Conservation (phyloP, 1,139 yeast genomes). For the Zygosaccharomyces sapae region DNA sequence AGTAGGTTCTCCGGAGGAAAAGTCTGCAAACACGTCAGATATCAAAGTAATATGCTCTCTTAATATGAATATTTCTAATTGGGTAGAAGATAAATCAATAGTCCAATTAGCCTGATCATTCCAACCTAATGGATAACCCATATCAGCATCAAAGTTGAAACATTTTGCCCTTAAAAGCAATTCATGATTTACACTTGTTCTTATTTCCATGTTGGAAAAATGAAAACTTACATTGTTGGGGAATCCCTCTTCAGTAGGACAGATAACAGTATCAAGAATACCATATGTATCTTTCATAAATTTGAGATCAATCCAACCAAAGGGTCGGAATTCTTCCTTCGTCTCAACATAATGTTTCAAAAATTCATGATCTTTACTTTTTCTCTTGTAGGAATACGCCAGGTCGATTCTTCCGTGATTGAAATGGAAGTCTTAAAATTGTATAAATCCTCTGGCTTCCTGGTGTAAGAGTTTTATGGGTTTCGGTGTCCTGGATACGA, state of each 20-base stretch:
- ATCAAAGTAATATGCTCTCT: conserved; percentile 76
- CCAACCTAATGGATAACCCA: conserved; percentile 76
- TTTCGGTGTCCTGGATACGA: conserved; percentile 53
- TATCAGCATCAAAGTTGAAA: conserved; percentile 52
- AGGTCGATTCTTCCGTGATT: conserved; percentile 57
- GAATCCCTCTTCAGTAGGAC: conserved; percentile 58
- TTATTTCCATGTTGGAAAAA: conserved; percentile 57
- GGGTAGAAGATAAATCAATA: conserved; percentile 50
- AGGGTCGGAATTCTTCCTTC: conserved; percentile 48
- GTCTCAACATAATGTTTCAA: conserved; percentile 33
- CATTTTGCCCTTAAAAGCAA: conserved; percentile 60
- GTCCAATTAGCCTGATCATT: conserved; percentile 72
- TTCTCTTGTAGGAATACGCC: conserved; percentile 82
- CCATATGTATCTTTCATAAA: conserved; percentile 52
- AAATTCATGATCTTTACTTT: conserved; percentile 61
- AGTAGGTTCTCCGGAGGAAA: conserved; percentile 65
- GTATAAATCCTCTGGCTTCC: conserved; percentile 55
- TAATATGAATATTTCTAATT: conserved; percentile 60
- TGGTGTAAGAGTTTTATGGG: conserved; percentile 44
- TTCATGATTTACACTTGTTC: conserved; percentile 88
- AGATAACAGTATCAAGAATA: conserved; percentile 46
- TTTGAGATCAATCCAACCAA: conserved; percentile 87
- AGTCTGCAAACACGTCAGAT: conserved; percentile 74
- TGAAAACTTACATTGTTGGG: conserved; percentile 48
- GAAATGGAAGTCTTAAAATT: conserved; percentile 53